Percentiles rank a stretch among this genome's conserved stretches.
These are phyloP conservation scores for Xerocomellus intermedius DNA, from an alignment of 768 basidiomycete species.

Conservation along the genomic window DNA sequence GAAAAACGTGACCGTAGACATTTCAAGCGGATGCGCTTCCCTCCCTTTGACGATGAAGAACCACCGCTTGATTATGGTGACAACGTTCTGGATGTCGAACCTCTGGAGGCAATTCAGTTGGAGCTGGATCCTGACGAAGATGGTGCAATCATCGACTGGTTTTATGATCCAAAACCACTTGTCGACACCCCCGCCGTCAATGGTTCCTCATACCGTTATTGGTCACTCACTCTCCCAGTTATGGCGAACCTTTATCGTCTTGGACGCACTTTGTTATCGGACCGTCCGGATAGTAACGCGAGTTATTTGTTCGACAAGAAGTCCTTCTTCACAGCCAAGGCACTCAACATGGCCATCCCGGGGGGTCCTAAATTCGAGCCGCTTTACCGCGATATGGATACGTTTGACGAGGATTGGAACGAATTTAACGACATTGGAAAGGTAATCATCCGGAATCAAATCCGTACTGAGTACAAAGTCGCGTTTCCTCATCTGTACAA, in stretches of 20 bases:
- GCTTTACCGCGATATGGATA: constrained; percentile 93
- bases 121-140: constrained; percentile 95
- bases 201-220: constrained; percentile 89
- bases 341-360: constrained; percentile 94
- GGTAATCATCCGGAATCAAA: constrained; percentile 98
- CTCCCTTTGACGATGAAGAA: constrained; percentile 99
- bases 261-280: constrained; percentile 89
- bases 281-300: constrained; percentile 87
- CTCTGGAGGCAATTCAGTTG: constrained; percentile 95
- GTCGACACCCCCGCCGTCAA: constrained; percentile 89
- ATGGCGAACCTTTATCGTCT: constrained; percentile 97
- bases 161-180: constrained; percentile 96
- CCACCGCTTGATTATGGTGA: constrained; percentile 99
- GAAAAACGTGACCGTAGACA: constrained; percentile 98
- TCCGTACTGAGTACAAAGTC: constrained; percentile 98
- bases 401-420: constrained; percentile 99
- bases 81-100: constrained; percentile 97
- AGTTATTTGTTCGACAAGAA: constrained; percentile 97
- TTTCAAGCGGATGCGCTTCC: constrained; percentile 99
- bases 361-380: constrained; percentile 99
- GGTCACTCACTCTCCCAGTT: constrained; percentile 88
- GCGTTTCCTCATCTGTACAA: constrained; percentile 99
- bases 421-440: constrained; percentile 99
- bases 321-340: constrained; percentile 97
- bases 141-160: constrained; percentile 90